Conservation (phyloP, 352 stramenopile species). For the Globisporangium paddicum region DNA sequence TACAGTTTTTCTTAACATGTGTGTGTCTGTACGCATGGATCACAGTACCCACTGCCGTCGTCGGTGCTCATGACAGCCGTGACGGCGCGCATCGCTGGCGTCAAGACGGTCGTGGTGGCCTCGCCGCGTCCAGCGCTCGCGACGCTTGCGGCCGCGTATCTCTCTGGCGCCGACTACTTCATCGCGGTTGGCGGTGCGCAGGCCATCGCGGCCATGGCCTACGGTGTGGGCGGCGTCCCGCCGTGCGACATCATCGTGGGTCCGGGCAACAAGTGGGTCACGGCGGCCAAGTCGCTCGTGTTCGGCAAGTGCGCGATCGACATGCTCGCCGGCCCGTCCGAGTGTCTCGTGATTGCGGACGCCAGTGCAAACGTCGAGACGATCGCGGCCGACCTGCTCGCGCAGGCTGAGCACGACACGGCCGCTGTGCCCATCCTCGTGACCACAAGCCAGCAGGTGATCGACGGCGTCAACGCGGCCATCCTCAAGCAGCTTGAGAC, state of each 20-base stretch:
- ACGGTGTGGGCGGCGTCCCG: constrained; percentile 89
- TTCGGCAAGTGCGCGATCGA: constrained; percentile 97
- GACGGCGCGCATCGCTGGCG: constrained; percentile 92
- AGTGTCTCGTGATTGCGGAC: constrained; percentile 98
- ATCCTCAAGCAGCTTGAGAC: constrained; percentile 71
- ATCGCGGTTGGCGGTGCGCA: constrained; percentile 73
- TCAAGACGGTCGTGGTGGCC: constrained; percentile 93
- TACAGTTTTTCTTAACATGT: neutral
- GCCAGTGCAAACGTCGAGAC: constrained; percentile 67
- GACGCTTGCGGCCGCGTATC: constrained; percentile 93
- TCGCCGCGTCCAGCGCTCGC: constrained; percentile 90
- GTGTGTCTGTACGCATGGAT: neutral
- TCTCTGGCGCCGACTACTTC: constrained; percentile 91
- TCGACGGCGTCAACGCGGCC: constrained; percentile 89
- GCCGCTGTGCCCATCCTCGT: constrained; percentile 96
- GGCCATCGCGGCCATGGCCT: constrained; percentile 96
- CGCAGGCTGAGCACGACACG: constrained; percentile 96
- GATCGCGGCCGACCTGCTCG: constrained; percentile 74
- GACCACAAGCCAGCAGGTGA: constrained; percentile 79
- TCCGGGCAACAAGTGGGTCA: constrained; percentile 99
- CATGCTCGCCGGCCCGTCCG: constrained; percentile 97
- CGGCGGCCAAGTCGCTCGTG: constrained; percentile 97
- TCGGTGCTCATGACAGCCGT: constrained; percentile 98
- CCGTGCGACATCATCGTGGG: constrained; percentile 98
- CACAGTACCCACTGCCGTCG: constrained; percentile 94